Evolutionary conservation across 305 asterid species (phyloP), one percentile per base, ranked within the genome.

Genomic region (Ilex paraguariensis): DNA sequence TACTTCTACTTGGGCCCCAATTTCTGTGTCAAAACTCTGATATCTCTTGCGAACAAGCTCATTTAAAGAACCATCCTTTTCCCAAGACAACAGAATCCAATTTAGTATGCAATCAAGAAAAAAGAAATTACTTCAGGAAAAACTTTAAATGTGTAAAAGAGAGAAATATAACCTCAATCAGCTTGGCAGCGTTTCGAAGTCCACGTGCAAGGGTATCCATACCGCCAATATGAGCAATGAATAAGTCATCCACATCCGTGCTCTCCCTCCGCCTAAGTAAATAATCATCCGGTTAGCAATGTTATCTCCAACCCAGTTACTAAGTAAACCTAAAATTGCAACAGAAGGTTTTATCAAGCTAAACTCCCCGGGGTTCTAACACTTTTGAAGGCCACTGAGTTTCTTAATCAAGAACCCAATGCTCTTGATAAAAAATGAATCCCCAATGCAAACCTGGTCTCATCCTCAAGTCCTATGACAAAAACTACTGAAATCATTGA

Each of bases 201-300:
- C 98, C 98, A 56, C 97, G 96, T 15, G 95, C 97, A 12, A 92
- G 73, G 42, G 97, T 89, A 75, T 92, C 98, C 98, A 92, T 92
- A 36, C 98, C 96, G 13, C 90, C 97, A 66, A 92, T 87, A 65
- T 92, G 98, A 58, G 91, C 97, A 17, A 92, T 85, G 56, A 89
- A 89, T 39, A 92, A 49, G 70, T 92, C 98, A 54, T 92, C 97
- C 16, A 92, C 96, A 59, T 92, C 98, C 0, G 98, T 92, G 70
- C 98, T 92, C 79, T 92, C 98, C 70, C 98, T 81, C 61, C 98
- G 95, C 85, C 98, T 91, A 13, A 8, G 15, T 46, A 46, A 46
- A 46, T 46, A 46, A 46, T 46, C 13, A 46, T 10, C 12, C 13
- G 5, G 52, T 46, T 10, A 13, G 52, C 52, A 46, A 3, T 3